Evolutionary conservation across 257 asterid species (phyloP), one percentile per base, ranked within the genome.

Genomic region (Fraxinus americana): DNA sequence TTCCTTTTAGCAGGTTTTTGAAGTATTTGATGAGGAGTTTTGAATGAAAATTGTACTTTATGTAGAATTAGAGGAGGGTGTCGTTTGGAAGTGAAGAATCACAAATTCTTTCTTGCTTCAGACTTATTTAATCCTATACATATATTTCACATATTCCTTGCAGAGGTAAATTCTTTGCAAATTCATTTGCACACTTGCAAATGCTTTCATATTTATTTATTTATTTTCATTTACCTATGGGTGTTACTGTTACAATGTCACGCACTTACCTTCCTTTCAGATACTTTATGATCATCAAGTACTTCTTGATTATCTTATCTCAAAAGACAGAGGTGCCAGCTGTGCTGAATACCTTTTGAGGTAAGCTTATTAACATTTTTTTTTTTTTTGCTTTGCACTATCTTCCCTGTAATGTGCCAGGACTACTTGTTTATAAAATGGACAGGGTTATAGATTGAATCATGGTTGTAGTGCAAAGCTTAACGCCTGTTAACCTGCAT

Each of bases 251-350:
- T 80, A 30, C 85, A 50, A 68, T 10, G 73, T 75, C 66, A 45
- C 38, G 71, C 45, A 32, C 34, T 43, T 78, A 50, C 45, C 68
- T 73, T 72, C 35, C 73, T 76, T 72, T 9, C 88, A 95, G 99
- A 87, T 95, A 78, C 87, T 80, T 80, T 93, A 95, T 87, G 99
- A 95, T 86, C 99, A 95, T 81, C 96, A 93, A 85, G 97, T 95
- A 74, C 97, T 95, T 84, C 94, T 95, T 27, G 99, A 95, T 84
- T 93, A 91, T 86, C 99, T 95, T 66, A 95, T 95, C 86, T 91
- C 98, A 21, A 93, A 90, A 80, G 98, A 95, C 83, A 76, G 90
- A 45, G 98, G 99, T 70, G 90, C 94, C 68, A 84, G 70, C 77
- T 89, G 92, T 77, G 98, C 97, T 70, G 97, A 93, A 83, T 95